Conservation (phyloP, 192 early-diverging fungal genomes). For the Umbelopsis sp. region DNA sequence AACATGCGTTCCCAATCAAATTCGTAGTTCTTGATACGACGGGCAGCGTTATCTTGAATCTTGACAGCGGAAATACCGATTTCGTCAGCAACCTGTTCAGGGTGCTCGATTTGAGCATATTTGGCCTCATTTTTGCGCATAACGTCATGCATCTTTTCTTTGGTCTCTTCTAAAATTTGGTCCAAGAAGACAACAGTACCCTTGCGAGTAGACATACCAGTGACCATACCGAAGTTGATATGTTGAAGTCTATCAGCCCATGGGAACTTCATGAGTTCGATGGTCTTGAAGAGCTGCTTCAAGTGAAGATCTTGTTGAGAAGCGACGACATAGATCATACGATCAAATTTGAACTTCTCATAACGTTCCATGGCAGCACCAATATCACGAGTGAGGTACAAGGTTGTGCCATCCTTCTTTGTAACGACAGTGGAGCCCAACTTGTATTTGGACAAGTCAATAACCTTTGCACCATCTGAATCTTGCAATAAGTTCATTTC, state of each 20-base stretch:
- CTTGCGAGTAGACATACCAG: slow-evolving; percentile 95
- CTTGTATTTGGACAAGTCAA: slow-evolving; percentile 84
- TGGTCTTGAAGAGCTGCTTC: slow-evolving; percentile 92
- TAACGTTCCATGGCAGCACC: slow-evolving; percentile 93
- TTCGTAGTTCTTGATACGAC: slow-evolving; percentile 92
- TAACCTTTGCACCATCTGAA: slow-evolving; percentile 82
- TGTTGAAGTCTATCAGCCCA: slow-evolving; percentile 86
- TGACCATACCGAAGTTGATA: slow-evolving; percentile 94
- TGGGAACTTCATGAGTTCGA: slow-evolving; percentile 79
- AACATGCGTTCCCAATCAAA: slow-evolving; percentile 93
- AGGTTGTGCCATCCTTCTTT: slow-evolving; percentile 89
- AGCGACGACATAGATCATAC: slow-evolving; percentile 91
- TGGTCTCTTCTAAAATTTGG: slow-evolving; percentile 86
- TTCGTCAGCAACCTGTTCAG: slow-evolving; percentile 78
- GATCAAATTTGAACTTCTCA: slow-evolving; percentile 86
- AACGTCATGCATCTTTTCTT: slow-evolving; percentile 87
- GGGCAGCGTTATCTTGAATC: slow-evolving; percentile 89
- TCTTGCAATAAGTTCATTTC: slow-evolving; percentile 72
- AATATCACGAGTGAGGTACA: slow-evolving; percentile 96
- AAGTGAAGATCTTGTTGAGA: slow-evolving; percentile 91
- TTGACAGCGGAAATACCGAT: slow-evolving; percentile 93
- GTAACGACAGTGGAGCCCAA: slow-evolving; percentile 82
- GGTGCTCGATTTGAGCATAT: slow-evolving; percentile 83
- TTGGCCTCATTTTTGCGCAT: slow-evolving; percentile 90
- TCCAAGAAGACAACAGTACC: slow-evolving; percentile 95